phyloP scores from a whole-genome alignment of 345 rosid genomes.

The Salix exigua region DNA sequence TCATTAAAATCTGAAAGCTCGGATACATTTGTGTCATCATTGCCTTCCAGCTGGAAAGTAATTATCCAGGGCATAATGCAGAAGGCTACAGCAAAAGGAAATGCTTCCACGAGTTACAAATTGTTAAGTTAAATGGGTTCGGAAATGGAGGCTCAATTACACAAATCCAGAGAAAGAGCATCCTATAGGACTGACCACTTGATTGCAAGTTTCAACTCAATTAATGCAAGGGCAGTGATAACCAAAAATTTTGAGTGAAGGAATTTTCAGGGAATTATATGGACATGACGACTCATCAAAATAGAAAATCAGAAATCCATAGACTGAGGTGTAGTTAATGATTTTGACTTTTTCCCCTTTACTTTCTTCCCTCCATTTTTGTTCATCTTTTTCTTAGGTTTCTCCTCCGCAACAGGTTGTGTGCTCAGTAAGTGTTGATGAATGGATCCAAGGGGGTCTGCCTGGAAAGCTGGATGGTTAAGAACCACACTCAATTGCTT shows the following conservation, averaged over 20 bases:
- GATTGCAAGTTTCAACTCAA: background rate
- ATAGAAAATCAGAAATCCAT: constrained; percentile 39
- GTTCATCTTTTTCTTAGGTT: constrained; percentile 47
- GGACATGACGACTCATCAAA: background rate
- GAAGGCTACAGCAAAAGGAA: background rate
- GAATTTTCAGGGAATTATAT: background rate
- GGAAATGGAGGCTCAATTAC: background rate
- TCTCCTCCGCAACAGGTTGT: constrained; percentile 56
- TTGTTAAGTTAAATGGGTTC: background rate
- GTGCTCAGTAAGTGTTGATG: constrained; percentile 64
- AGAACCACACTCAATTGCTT: constrained; percentile 57
- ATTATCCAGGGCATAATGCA: background rate
- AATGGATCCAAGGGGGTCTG: constrained; percentile 70
- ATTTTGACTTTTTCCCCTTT: constrained; percentile 36
- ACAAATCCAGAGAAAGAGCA: background rate
- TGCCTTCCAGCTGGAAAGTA: background rate
- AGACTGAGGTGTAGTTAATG: constrained; percentile 21
- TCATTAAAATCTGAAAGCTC: background rate
- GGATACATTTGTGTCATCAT: background rate
- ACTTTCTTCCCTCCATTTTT: constrained; percentile 51
- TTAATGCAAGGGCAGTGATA: background rate
- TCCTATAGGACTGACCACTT: background rate
- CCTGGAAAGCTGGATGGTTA: constrained; percentile 58
- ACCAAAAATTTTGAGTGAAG: background rate
- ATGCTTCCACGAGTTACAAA: background rate